Conservation (phyloP, 2,329 filamentous ascomycete genomes). For the Myotisia sp. region DNA sequence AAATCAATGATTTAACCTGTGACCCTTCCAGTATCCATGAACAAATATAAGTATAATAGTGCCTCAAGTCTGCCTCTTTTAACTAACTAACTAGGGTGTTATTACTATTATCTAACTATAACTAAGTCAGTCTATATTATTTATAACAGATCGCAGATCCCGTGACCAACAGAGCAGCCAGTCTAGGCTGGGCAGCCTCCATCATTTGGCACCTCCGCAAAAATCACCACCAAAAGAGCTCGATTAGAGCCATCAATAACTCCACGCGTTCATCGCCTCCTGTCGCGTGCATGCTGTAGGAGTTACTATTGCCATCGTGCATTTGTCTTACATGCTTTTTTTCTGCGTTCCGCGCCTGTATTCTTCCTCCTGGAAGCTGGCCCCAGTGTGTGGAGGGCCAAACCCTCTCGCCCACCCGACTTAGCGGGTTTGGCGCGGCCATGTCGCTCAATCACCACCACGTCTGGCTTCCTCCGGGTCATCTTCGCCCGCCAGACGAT, state of each 20-base stretch:
- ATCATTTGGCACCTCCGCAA: slow-evolving; percentile 28
- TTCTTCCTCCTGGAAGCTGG: slow-evolving; percentile 21
- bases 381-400: slow-evolving; percentile 31
- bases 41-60: too few species aligned
- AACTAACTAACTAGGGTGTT: too few species aligned
- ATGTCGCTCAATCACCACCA: slow-evolving; percentile 57
- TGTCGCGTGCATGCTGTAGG: slow-evolving; percentile 18
- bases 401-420: slow-evolving; percentile 31
- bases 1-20: too few species aligned
- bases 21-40: too few species aligned
- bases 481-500: slow-evolving; percentile 50
- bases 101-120: too few species aligned
- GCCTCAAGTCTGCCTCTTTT: neutral
- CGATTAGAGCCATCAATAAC: slow-evolving; percentile 24
- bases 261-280: slow-evolving; percentile 22
- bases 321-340: slow-evolving; percentile 23
- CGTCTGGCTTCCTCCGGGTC: slow-evolving; percentile 50
- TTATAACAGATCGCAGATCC: too few species aligned
- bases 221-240: slow-evolving; percentile 26
- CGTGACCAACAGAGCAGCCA: slow-evolving; percentile 10
- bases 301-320: slow-evolving; percentile 12
- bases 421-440: slow-evolving; percentile 32
- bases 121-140: too few species aligned
- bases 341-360: slow-evolving; percentile 13
- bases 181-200: slow-evolving; percentile 20